Base-by-base conservation (phyloP, 345 rosid species). In the Citrus inodora region DNA sequence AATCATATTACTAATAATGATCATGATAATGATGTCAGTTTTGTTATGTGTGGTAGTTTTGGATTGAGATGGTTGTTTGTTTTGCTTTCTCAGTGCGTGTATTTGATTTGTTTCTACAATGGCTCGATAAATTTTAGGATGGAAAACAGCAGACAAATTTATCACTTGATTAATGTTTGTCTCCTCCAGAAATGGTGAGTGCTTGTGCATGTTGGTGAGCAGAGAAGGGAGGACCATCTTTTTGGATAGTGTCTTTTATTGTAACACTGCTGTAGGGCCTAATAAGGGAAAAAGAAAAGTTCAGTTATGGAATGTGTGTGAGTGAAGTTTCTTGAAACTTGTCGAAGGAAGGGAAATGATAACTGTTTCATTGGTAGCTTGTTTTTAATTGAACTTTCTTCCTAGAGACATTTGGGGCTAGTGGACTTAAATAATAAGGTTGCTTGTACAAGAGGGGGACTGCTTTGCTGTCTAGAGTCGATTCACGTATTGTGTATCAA, bases 1-100 rank as follows among this genome's bases (percentile, higher is more conserved):
- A 67, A 65, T 67, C 67, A 70, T 59, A 76, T 71, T 71, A 65
- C 60, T 30, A 68, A 33, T 37, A 64, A 55, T 35, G 25, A 37
- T 61, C 21, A 25, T 38, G 58, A 13, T 55, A 21, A 30, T 59
- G 53, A 58, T 59, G 56, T 16, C 33, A 33, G 28, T 32, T 56
- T 53, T n/a, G 33, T 37, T 59, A 56, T 74, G 58, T 16, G 64
- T 60, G 65, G 16, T 38, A 37, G 69, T 74, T 62, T 40, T 21
- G 58, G 59, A 61, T 62, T 28, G 14, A 24, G 32, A 11, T 64
- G 59, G 46, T 48, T 73, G 24, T 24, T 37, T 24, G 2, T 13
- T 7, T 74, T 48, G 16, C 46, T 14, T 25, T 74, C 46, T 61
- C 64, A 14, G 13, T 42, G 60, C 28, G 19, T 46, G 11, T 16